Conservation (phyloP, 2,329 filamentous ascomycete species). For the Triangularia verruculosa region DNA sequence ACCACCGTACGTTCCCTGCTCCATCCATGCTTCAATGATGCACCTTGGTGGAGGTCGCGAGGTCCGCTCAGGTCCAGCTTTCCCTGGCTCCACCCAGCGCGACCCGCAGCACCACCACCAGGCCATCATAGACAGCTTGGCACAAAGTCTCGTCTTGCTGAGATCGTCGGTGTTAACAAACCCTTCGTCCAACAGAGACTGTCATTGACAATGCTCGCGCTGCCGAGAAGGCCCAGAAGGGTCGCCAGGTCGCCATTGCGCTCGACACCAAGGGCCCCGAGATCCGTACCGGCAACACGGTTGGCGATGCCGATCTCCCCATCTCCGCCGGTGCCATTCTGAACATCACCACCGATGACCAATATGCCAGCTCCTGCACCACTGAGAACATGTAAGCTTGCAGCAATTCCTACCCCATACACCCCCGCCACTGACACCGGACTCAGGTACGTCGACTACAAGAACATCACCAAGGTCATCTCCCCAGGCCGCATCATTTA, state of each 20-base stretch:
- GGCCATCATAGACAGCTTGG: background rate
- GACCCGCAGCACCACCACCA: background rate
- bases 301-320: conserved; percentile 75
- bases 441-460: conserved; percentile 93
- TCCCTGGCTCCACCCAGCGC: background rate
- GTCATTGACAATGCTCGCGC: conserved; percentile 94
- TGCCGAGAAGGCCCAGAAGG: conserved; percentile 73
- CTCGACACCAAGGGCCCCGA: conserved; percentile 69
- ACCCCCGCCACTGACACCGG: conserved; percentile 13
- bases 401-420: background rate
- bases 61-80: conserved; percentile 5
- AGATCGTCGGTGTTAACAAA: conserved; percentile 53
- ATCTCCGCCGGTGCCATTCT: conserved; percentile 80
- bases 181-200: conserved; percentile 61
- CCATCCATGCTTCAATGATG: background rate
- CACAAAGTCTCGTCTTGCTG: background rate
- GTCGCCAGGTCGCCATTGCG: conserved; percentile 91
- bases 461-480: conserved; percentile 99
- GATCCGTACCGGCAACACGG: conserved; percentile 64
- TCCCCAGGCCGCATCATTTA: conserved; percentile 88
- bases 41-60: conserved; percentile 4
- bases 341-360: conserved; percentile 95
- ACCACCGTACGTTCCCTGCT: conserved; percentile 27
- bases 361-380: conserved; percentile 80
- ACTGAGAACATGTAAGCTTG: conserved; percentile 83